These are phyloP conservation scores for Spencermartinsiella ligniputridi DNA, from an alignment of 1,139 yeast genomes.

Conservation along the genomic window DNA sequence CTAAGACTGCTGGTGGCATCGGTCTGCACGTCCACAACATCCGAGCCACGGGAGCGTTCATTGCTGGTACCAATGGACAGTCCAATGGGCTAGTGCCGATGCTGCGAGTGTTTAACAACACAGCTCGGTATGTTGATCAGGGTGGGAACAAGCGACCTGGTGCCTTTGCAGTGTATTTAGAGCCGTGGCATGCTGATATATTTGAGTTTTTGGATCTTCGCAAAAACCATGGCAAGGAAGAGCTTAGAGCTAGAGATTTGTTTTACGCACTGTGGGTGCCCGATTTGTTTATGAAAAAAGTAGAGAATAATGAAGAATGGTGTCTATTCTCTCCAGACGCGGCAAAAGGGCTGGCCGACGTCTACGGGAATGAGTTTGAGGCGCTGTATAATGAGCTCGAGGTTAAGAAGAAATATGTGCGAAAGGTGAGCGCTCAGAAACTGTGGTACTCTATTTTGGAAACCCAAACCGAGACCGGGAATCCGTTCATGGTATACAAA, in stretches of 20 bases:
- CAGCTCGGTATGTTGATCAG: constrained; percentile 84
- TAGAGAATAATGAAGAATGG: constrained; percentile 66
- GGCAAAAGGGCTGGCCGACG: constrained; percentile 69
- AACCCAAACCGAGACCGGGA: constrained; percentile 80
- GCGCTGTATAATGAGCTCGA: constrained; percentile 60
- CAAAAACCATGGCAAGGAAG: constrained; percentile 81
- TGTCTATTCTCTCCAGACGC: constrained; percentile 72
- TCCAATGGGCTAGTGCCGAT: constrained; percentile 78
- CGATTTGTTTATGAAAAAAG: constrained; percentile 76
- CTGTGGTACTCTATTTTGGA: constrained; percentile 73
- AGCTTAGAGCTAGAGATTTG: constrained; percentile 73
- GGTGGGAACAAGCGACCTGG: constrained; percentile 88
- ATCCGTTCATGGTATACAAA: constrained; percentile 77
- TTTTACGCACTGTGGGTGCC: constrained; percentile 84
- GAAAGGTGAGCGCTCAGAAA: constrained; percentile 64
- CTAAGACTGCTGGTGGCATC: constrained; percentile 81
- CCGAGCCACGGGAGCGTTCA: constrained; percentile 65
- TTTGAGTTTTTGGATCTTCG: constrained; percentile 68
- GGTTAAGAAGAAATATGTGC: constrained; percentile 52
- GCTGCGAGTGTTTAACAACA: constrained; percentile 76
- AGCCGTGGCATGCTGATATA: constrained; percentile 84
- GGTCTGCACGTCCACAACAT: constrained; percentile 76
- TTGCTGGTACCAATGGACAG: constrained; percentile 72
- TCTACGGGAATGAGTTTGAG: constrained; percentile 66
- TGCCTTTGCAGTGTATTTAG: constrained; percentile 73